These are phyloP conservation scores for Serendipita vermifera DNA, from an alignment of 768 basidiomycete genomes.

Conservation along the genomic window DNA sequence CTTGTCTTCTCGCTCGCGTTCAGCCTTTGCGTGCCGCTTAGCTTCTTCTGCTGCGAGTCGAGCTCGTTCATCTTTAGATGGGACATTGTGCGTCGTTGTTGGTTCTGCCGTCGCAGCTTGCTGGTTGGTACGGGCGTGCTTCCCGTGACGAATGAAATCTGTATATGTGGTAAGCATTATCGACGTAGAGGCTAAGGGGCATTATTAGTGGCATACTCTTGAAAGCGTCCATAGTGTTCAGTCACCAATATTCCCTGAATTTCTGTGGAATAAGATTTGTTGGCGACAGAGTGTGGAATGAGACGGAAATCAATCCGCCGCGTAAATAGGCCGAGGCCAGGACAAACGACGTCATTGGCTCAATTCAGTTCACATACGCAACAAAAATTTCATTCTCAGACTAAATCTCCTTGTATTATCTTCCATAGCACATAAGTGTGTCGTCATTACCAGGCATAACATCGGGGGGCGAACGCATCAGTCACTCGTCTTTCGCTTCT, in stretches of 20 bases:
- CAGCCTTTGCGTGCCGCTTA: slow-evolving; percentile 17
- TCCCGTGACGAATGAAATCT: slow-evolving; percentile 46
- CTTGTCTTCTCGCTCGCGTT: slow-evolving; percentile 12
- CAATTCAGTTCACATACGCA: no score
- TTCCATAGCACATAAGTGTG: no score
- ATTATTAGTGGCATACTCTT: slow-evolving; percentile 45
- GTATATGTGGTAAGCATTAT: slow-evolving; percentile 13
- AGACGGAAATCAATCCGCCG: no score
- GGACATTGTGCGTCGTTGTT: slow-evolving; percentile 25
- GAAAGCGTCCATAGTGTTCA: slow-evolving; percentile 69
- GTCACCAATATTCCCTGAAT: no score
- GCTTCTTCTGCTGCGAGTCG: slow-evolving; percentile 26
- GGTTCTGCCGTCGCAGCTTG: slow-evolving; percentile 21
- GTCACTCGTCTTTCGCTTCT: slow-evolving; percentile 4
- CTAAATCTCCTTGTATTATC: no score
- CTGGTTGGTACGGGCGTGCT: slow-evolving; percentile 28
- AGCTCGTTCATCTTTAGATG: slow-evolving; percentile 21
- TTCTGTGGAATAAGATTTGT: no score
- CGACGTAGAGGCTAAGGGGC: slow-evolving; percentile 15
- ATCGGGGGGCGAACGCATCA: no score
- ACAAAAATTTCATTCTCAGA: no score
- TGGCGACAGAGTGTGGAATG: no score
- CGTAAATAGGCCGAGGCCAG: no score
- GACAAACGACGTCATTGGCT: no score
- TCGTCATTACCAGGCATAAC: no score